Evolutionary conservation across 2,329 filamentous ascomycete genomes (phyloP).

Genomic region (Ceratocystis destructans): DNA sequence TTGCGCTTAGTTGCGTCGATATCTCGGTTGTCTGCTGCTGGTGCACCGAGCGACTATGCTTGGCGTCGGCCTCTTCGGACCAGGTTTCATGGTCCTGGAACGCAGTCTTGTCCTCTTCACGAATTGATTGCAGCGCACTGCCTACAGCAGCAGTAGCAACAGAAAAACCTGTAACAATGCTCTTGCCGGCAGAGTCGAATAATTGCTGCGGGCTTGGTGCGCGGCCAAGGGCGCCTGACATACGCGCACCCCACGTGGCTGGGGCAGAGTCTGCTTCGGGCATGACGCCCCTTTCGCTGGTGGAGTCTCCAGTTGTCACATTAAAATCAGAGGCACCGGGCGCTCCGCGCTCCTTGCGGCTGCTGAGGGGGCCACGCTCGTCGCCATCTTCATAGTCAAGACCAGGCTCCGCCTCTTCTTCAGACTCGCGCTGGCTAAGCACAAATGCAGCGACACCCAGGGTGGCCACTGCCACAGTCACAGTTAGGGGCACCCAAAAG

Average conservation of each 20-base stretch:
- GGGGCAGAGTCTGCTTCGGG: constrained; percentile 16
- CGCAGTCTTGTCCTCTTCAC: constrained; percentile 67
- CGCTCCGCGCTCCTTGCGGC: constrained; percentile 6
- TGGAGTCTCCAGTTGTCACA: constrained; percentile 18
- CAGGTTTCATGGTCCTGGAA: constrained; percentile 81
- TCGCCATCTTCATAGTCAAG: constrained; percentile 36
- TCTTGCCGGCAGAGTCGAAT: constrained; percentile 69
- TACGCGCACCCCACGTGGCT: constrained; percentile 56
- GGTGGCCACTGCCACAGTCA: constrained; percentile 79
- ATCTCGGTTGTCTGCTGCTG: background rate
- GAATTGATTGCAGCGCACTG: constrained; percentile 67
- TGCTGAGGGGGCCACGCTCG: constrained; percentile 25
- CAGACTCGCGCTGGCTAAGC: constrained; percentile 76
- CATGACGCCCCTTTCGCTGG: background rate
- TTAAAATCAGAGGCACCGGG: constrained; percentile 24
- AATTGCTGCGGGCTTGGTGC: constrained; percentile 82
- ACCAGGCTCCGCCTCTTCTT: constrained; percentile 48
- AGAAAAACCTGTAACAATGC: constrained; percentile 65
- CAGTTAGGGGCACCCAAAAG: constrained; percentile 78
- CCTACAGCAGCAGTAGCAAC: constrained; percentile 73
- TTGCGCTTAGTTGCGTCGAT: background rate
- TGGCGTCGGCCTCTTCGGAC: constrained; percentile 75
- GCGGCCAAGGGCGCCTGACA: constrained; percentile 67
- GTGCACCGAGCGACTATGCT: constrained; percentile 32
- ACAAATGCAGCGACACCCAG: constrained; percentile 81